These are phyloP conservation scores for Debaryomyces nepalensis DNA, from an alignment of 1,139 yeast species.

Conservation along the genomic window DNA sequence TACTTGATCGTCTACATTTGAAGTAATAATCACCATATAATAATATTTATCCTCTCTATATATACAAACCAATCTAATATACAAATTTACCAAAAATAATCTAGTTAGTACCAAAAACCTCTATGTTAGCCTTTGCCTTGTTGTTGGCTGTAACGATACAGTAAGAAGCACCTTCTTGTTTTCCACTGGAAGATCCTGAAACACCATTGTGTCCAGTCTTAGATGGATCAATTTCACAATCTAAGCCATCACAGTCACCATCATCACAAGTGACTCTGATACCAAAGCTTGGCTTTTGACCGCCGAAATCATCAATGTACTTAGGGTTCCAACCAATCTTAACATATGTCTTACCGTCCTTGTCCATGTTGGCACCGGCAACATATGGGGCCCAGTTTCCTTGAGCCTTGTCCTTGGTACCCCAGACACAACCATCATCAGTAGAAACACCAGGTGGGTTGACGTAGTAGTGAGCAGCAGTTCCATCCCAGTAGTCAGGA, in stretches of 20 bases:
- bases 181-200: constrained; percentile 46
- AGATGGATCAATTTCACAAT: constrained; percentile 80
- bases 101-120: constrained; percentile 55
- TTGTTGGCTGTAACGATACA: constrained; percentile 81
- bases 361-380: constrained; percentile 85
- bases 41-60: constrained; percentile 6
- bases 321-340: constrained; percentile 93
- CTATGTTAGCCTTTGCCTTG: constrained; percentile 69
- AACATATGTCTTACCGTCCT: constrained; percentile 67
- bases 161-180: constrained; percentile 69
- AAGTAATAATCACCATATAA: constrained; percentile 3
- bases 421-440: constrained; percentile 86
- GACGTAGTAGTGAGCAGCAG: constrained; percentile 87
- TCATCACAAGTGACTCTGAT: constrained; percentile 73
- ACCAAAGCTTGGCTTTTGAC: constrained; percentile 68
- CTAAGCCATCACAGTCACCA: constrained; percentile 70
- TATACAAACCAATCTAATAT: constrained; percentile 9
- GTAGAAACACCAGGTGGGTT: constrained; percentile 85
- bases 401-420: constrained; percentile 61
- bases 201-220: constrained; percentile 61
- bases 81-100: constrained; percentile 8
- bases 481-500: constrained; percentile 68
- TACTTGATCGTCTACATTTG: neutral
- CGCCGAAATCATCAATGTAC: constrained; percentile 65
- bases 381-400: constrained; percentile 96